Evolutionary conservation across 768 basidiomycete species (phyloP).

Genomic region (Trametopsis cervina): DNA sequence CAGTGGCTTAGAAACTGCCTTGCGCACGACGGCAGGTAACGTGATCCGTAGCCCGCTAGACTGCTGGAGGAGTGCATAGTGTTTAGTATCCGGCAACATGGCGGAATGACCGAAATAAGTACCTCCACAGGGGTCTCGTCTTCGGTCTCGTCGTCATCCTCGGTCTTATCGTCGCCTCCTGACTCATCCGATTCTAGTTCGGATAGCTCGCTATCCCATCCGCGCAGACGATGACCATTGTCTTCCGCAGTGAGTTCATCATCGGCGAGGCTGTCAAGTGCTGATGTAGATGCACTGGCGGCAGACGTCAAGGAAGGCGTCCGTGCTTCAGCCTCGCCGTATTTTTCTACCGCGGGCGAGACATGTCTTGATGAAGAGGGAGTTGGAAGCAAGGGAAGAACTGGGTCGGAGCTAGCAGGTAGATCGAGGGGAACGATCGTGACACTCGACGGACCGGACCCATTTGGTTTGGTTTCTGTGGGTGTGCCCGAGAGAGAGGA

Average conservation of each 20-base stretch:
- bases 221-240: no score
- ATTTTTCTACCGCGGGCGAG: not conserved
- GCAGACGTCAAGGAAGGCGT: not conserved
- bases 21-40: slow-evolving; percentile 3
- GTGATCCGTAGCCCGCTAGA: not conserved
- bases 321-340: not conserved
- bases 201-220: slow-evolving; percentile 19
- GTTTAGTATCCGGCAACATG: not conserved
- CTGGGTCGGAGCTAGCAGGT: no score
- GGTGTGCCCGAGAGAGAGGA: no score
- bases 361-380: slow-evolving; percentile 3
- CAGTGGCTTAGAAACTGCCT: no score
- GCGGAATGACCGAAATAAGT: not conserved
- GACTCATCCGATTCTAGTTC: slow-evolving; percentile 21
- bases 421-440: no score
- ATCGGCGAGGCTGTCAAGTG: not conserved
- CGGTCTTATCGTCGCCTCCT: slow-evolving; percentile 10
- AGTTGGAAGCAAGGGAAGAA: no score
- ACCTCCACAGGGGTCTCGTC: not conserved
- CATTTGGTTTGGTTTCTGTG: no score
- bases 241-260: not conserved
- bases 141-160: slow-evolving; percentile 11
- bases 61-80: not conserved
- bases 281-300: not conserved
- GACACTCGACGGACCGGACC: no score